Evolutionary conservation across 768 basidiomycete species (phyloP).

Genomic region (Mycena indigotica): DNA sequence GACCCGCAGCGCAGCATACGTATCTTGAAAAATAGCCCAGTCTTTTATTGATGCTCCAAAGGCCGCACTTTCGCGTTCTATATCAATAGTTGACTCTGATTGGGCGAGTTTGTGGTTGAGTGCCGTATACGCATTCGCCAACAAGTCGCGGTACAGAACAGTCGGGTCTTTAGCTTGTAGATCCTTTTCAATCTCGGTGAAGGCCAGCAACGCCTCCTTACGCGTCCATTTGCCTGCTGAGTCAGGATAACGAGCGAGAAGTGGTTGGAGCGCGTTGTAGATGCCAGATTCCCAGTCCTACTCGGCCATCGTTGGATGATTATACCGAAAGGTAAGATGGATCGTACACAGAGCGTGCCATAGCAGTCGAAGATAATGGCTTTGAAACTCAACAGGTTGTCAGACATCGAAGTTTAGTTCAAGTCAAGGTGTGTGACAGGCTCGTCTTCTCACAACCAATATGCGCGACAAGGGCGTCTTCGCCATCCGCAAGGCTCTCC

Average conservation of each 20-base stretch:
- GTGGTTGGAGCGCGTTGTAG: slow-evolving; percentile 52
- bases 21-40: slow-evolving; percentile 74
- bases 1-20: slow-evolving; percentile 55
- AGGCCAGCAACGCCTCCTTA: slow-evolving; percentile 54
- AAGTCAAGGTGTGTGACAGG: neutral
- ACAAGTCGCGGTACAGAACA: slow-evolving; percentile 61
- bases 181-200: slow-evolving; percentile 53
- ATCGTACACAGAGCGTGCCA: slow-evolving; percentile 63
- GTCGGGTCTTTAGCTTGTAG: slow-evolving; percentile 59
- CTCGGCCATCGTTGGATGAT: neutral
- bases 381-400: slow-evolving; percentile 46
- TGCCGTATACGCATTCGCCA: slow-evolving; percentile 49
- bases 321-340: neutral
- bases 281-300: slow-evolving; percentile 79
- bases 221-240: slow-evolving; percentile 46
- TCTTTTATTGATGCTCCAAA: slow-evolving; percentile 63
- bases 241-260: slow-evolving; percentile 46
- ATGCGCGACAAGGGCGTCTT: slow-evolving; percentile 46
- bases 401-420: neutral
- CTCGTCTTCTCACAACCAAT: neutral
- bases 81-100: slow-evolving; percentile 14
- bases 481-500: slow-evolving; percentile 55
- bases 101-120: slow-evolving; percentile 38
- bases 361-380: slow-evolving; percentile 77
- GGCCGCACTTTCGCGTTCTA: slow-evolving; percentile 34